Percentiles rank a stretch among this genome's conserved stretches.
Evolutionary conservation across 2,329 filamentous ascomycete genomes (phyloP).

Genomic region (Aphanoascus verrucosus): DNA sequence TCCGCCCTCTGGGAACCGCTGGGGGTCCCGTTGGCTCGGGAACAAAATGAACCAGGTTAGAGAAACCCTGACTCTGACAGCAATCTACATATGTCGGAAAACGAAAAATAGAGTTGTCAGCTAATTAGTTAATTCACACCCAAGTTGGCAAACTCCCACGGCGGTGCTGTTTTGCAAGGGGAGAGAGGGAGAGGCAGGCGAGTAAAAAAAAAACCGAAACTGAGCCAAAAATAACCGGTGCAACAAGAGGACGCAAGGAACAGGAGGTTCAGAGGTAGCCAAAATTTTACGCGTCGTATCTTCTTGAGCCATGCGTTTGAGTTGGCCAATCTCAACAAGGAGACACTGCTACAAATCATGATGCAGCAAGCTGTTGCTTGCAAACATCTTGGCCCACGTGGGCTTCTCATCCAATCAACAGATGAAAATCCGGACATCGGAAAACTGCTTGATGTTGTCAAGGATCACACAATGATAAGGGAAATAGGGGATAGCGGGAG

Average conservation of each 20-base stretch:
- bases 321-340: background rate
- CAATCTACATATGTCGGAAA: constrained; percentile 30
- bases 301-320: background rate
- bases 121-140: constrained; percentile 24
- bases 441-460: background rate
- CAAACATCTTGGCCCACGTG: constrained; percentile 15
- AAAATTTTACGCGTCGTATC: background rate
- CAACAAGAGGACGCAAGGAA: background rate
- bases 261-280: background rate
- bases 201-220: background rate
- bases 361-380: background rate
- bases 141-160: background rate
- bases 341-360: background rate
- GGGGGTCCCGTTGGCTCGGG: constrained; percentile 5
- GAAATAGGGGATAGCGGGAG: background rate
- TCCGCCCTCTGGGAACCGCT: background rate
- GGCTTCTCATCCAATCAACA: constrained; percentile 19
- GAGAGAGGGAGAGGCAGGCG: background rate
- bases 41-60: constrained; percentile 20
- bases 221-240: background rate
- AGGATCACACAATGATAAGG: background rate
- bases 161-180: background rate
- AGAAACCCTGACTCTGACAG: constrained; percentile 41
- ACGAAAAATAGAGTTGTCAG: constrained; percentile 17
- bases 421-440: background rate